Base-by-base conservation (phyloP, 148 eudicot species). In the Mesembryanthemum crystallinum region DNA sequence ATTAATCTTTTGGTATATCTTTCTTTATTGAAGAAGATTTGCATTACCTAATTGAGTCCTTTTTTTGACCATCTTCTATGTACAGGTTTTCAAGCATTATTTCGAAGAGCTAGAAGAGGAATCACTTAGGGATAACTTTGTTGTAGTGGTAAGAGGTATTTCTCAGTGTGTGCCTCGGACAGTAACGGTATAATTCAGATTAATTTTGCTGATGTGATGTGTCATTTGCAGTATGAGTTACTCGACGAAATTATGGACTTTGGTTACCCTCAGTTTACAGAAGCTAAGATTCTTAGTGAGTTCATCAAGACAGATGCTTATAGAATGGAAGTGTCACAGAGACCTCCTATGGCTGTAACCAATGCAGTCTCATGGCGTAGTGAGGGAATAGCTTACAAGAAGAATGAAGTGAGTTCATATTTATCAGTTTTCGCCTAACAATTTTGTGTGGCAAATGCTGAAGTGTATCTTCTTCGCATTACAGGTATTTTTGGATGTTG, bases 291-390 rank as follows among this genome's bases (percentile, higher is more conserved):
- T 84, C 91, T 95, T 21, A 92, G 92, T 37, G 99, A 95, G 81
- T 95, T 92, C 76, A 95, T 95, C 54, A 95, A 95, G 83, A 95
- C 99, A 25, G 97, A 95, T 86, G 99, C 99, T 33, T 95, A 95
- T 54, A 90, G 94, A 85, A 95, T 95, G 99, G 99, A 95, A 82
- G 96, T 89, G 69, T 66, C 92, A 59, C 99, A 95, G 81, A 87
- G 97, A 83, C 99, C 99, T 84, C 99, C 99, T 25, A 95, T 95
- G 99, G 99, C 99, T 65, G 99, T 95, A 14, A 95, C 99, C 55
- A 95, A 95, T 85, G 99, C 99, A 14, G 99, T 95, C 61, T 95
- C 99, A 28, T 95, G 99, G 99, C 97, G 99, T 39, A 95, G 99
- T 78, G 99, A 95, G 85, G 99, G 99, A 64, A 88, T 95, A 88